phyloP scores from a whole-genome alignment of 257 asterid genomes.

The Verbascum thapsus region DNA sequence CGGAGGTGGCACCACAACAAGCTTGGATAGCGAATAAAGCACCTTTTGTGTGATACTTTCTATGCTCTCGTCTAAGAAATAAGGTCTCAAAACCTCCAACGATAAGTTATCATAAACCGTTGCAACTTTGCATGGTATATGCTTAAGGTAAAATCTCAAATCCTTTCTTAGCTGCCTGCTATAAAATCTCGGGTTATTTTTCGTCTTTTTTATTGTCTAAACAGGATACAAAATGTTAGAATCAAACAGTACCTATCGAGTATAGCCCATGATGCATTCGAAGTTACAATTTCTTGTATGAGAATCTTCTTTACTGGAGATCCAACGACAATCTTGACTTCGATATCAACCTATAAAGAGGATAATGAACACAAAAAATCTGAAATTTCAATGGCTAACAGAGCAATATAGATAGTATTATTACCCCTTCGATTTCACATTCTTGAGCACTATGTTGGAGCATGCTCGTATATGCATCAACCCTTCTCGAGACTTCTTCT shows the following conservation, averaged over 20 bases:
- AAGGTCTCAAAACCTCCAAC: conserved; percentile 47
- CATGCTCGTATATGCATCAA: conserved; percentile 44
- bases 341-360: conserved; percentile 60
- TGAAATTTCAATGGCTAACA: not conserved
- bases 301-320: conserved; percentile 55
- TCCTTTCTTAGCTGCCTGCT: conserved; percentile 67
- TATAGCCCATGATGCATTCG: conserved; percentile 62
- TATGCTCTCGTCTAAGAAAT: conserved; percentile 30
- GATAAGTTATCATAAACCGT: conserved; percentile 46
- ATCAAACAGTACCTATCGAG: conserved; percentile 56
- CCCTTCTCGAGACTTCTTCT: conserved; percentile 65
- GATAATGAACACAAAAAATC: not conserved
- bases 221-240: not conserved
- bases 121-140: conserved; percentile 69
- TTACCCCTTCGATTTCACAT: conserved; percentile 67
- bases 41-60: conserved; percentile 39
- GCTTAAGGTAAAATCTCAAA: conserved; percentile 52
- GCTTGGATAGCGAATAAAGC: conserved; percentile 49
- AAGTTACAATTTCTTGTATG: conserved; percentile 52
- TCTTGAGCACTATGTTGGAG: conserved; percentile 60
- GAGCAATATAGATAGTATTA: conserved; percentile 7
- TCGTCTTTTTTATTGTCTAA: not conserved
- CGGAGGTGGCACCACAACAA: conserved; percentile 39
- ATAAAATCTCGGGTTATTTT: not conserved
- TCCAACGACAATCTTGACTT: conserved; percentile 73